Base-by-base conservation (phyloP, 2,329 filamentous ascomycete genomes). In the Arthrobotrys pseudoclavata region DNA sequence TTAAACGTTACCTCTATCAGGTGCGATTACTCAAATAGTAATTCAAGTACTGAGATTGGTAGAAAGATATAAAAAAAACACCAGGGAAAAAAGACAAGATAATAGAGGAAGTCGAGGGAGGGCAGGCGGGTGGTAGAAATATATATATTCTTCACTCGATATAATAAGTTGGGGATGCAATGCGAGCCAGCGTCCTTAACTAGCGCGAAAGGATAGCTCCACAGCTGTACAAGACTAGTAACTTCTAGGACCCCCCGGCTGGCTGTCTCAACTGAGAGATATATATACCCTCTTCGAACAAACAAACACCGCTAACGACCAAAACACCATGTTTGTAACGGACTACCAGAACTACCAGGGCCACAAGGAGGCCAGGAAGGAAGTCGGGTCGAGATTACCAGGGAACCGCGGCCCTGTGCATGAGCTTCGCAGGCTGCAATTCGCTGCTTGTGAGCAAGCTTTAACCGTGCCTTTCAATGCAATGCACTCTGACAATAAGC, bases 391-490 rank as follows among this genome's bases (percentile, higher is more conserved):
- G 55, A 60, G 55, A 42, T 60, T 66, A 66, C 62, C 61, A 74
- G 63, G 70, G 70, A 75, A 69, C 70, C 53, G 67, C 70, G 62
- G 53, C 53, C 70, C 55, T 60, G 55, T 60, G 55, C 55, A 60
- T 60, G 55, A 60, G 34, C 52, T 57, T 26, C 12, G 34, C 37
- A n/a, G 13, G 57, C 24, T 42, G 20, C 42, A 29, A 31, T 42
- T 62, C 40, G 45, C n/a, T 48, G 42, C 60, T 10, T 50, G 60
- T 60, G 55, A 15, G 55, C 55, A 60, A 60, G 55, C 55, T 60
- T 60, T 60, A 60, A 60, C 55, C 55, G 55, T 60, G 31, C 31
- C 55, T 60, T 60, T 60, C 55, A 60, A 60, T 60, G 55, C 55
- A 60, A 60, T 60, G 55, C 55, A 60, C 34, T 60, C 55, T 60